A percentile compares a stretch with the other conserved stretches of the same genome.
These are phyloP conservation scores for Aurinia saxatilis DNA, from an alignment of 345 rosid species.

Conservation along the genomic window DNA sequence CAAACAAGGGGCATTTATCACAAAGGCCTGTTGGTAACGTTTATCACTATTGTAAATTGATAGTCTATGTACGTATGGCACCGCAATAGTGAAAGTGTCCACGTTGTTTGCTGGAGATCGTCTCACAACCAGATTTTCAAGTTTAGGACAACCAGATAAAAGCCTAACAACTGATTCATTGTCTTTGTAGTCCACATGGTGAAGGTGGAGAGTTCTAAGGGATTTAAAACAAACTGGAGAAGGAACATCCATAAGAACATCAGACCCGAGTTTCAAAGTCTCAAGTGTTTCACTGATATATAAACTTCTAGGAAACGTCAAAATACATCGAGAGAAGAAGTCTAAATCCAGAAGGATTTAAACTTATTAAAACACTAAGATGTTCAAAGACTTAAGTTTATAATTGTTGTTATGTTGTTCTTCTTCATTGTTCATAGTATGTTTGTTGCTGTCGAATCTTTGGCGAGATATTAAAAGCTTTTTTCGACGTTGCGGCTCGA, in stretches of 20 bases:
- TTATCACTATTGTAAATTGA: not conserved
- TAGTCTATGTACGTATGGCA: not conserved
- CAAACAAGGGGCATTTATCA: not conserved
- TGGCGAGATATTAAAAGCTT: no score
- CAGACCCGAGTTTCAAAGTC: not conserved
- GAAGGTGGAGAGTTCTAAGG: not conserved
- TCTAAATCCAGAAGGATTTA: no score
- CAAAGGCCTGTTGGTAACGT: not conserved
- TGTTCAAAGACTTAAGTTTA: no score
- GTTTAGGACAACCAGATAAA: not conserved
- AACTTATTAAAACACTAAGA: no score
- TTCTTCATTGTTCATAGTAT: no score
- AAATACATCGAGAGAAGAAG: no score
- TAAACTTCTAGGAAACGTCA: not conserved
- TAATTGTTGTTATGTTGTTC: no score
- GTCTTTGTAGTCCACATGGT: not conserved
- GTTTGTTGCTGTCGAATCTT: no score
- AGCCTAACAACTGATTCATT: not conserved
- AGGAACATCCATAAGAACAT: not conserved
- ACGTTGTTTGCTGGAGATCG: not conserved
- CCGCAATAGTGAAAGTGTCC: not conserved
- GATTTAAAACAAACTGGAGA: not conserved
- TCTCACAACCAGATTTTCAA: not conserved
- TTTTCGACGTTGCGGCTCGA: no score
- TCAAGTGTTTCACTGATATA: not conserved